Evolutionary conservation across 106 monocot genomes (phyloP), one percentile per base, ranked within the genome.

Genomic region (Allium sativum): DNA sequence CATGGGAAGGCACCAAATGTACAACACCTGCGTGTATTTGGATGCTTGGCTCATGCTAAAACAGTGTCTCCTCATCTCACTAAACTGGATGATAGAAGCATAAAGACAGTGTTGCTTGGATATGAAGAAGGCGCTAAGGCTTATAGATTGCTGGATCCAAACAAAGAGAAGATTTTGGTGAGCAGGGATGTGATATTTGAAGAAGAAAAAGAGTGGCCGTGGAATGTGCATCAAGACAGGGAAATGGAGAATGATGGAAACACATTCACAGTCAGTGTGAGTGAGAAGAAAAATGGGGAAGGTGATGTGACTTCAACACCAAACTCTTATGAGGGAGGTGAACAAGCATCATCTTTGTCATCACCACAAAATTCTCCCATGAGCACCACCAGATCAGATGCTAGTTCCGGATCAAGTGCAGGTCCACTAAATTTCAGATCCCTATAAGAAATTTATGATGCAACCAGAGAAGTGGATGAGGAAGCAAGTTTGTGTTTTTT

Each of bases 1-100:
- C 7, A 8, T 15, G 12, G 12, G 12, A 20, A n/a, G 10, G 71
- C 70, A 2, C 77, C 66, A 6, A 0, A 21, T 1, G 59, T 77
- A 40, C 5, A 45, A 15, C 58, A 77, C 45, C 18, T 77, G 12
- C 40, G 71, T 9, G 55, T 44, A 7, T 77, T 71, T 44, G 77
- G 77, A 0, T 77, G 71, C 18, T 41, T 56, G 7, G 75, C 56
- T 10, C 13, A 22, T 56, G n/a, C 44, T 40, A 51, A 52, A 18
- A 3, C 11, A 40, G 10, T 18, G 8, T 20, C 10, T 31, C 8
- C 8, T 3, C 44, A 65, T 5, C 15, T 21, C 19, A 64, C 0
- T 7, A 72, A 64, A 16, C 40, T 56, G 0, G 43, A 1, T 0
- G 19, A 42, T 16, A 44, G 72, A n/a, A 46, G 45, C 17, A 31